Conservation (phyloP, 768 basidiomycete species). For the Hypholoma fasciculare region DNA sequence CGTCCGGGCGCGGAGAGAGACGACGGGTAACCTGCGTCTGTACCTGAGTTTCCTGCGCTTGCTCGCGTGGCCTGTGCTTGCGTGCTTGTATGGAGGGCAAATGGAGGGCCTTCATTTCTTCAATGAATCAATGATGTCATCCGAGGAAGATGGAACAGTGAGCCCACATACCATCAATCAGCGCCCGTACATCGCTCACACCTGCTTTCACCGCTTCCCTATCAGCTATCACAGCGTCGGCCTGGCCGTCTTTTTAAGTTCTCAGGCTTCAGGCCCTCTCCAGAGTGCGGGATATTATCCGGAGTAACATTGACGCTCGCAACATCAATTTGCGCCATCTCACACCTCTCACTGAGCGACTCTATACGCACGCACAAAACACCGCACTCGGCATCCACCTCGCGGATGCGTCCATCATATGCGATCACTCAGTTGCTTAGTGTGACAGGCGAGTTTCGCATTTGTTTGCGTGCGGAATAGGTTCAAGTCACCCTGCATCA, state of each 20-base stretch:
- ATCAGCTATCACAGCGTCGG: slow-evolving; percentile 5
- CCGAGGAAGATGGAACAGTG: slow-evolving; percentile 32
- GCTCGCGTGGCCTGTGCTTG: neutral
- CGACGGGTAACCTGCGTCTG: slow-evolving; percentile 23
- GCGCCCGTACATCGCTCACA: slow-evolving; percentile 33
- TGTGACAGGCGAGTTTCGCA: slow-evolving; percentile 35
- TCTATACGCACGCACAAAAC: slow-evolving; percentile 36
- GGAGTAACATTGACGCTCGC: neutral
- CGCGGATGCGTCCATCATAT: slow-evolving; percentile 40
- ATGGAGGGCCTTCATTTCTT: slow-evolving; percentile 38
- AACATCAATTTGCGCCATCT: neutral
- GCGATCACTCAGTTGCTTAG: slow-evolving; percentile 38
- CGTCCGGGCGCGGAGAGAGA: slow-evolving; percentile 7
- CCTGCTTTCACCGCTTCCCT: slow-evolving; percentile 29
- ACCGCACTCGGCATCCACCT: slow-evolving; percentile 36
- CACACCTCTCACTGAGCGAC: slow-evolving; percentile 13
- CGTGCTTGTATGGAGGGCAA: slow-evolving; percentile 9
- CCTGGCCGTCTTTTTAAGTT: slow-evolving; percentile 29
- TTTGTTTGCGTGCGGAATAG: slow-evolving; percentile 45
- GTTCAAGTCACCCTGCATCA: slow-evolving; percentile 19
- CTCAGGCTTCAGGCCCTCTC: neutral
- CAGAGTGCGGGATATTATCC: neutral
- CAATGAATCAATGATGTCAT: slow-evolving; percentile 45
- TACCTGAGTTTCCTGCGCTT: slow-evolving; percentile 1
- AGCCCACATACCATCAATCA: slow-evolving; percentile 41